These are phyloP conservation scores for Xylaria curta DNA, from an alignment of 495 filamentous ascomycete species.

Conservation along the genomic window DNA sequence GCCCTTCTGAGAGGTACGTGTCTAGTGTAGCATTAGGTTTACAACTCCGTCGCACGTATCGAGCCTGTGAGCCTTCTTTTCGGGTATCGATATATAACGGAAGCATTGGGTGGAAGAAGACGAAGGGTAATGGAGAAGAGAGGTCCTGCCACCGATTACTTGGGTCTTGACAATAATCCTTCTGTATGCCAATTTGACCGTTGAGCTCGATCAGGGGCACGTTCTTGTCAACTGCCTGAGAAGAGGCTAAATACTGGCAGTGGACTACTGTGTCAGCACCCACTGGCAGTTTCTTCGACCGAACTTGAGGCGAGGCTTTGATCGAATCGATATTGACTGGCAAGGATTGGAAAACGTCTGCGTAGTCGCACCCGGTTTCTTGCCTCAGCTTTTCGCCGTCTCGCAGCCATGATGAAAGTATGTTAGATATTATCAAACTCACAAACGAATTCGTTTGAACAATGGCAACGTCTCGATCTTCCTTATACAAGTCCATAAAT, in stretches of 20 bases:
- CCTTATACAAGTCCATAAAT: conserved; percentile 74
- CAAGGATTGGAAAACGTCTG: conserved; percentile 58
- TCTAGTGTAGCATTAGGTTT: conserved; percentile 82
- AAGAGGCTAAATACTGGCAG: conserved; percentile 75
- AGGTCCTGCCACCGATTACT: conserved; percentile 77
- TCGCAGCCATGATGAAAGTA: conserved; percentile 74
- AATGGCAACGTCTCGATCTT: conserved; percentile 60
- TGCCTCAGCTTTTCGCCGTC: conserved; percentile 59
- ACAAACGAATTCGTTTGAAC: conserved; percentile 71
- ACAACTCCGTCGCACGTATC: conserved; percentile 89
- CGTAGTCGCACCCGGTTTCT: conserved; percentile 51
- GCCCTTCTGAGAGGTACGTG: conserved; percentile 75
- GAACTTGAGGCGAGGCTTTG: conserved; percentile 44
- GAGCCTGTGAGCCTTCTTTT: conserved; percentile 78
- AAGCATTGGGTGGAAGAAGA: conserved; percentile 81
- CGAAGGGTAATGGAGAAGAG: conserved; percentile 81
- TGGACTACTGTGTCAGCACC: conserved; percentile 52
- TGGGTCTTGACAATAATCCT: conserved; percentile 74
- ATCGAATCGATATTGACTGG: conserved; percentile 47
- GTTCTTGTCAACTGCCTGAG: conserved; percentile 62
- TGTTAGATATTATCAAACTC: conserved; percentile 68
- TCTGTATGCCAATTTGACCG: conserved; percentile 80
- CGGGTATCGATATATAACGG: conserved; percentile 92
- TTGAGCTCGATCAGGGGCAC: conserved; percentile 84
- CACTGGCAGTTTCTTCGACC: conserved; percentile 54